Conservation (phyloP, 2,329 filamentous ascomycete species). For the Neophaeococcomyces aloes region DNA sequence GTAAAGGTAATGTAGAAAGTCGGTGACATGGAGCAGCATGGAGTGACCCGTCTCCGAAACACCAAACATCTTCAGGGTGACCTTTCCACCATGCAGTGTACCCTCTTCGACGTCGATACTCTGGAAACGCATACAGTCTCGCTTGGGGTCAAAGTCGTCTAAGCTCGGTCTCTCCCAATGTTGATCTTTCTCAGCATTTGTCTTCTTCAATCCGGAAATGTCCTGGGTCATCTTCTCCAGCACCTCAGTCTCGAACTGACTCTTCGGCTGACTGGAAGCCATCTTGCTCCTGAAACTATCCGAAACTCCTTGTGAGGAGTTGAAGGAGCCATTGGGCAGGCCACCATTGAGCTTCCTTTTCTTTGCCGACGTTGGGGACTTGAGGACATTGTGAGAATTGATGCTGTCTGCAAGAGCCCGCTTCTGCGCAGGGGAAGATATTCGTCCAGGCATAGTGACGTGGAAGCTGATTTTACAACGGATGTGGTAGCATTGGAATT, state of each 20-base stretch:
- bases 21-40: slow-evolving; percentile 85
- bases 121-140: slow-evolving; percentile 74
- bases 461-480: background rate
- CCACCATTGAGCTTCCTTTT: slow-evolving; percentile 66
- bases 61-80: slow-evolving; percentile 84
- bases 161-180: slow-evolving; percentile 66
- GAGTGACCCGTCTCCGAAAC: slow-evolving; percentile 83
- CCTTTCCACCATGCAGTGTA: slow-evolving; percentile 61
- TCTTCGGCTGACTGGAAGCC: slow-evolving; percentile 71
- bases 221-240: slow-evolving; percentile 94
- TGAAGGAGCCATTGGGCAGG: slow-evolving; percentile 43
- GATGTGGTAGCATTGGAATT: too few species aligned
- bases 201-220: slow-evolving; percentile 72
- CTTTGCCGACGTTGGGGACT: slow-evolving; percentile 52
- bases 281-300: slow-evolving; percentile 44
- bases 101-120: slow-evolving; percentile 94
- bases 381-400: slow-evolving; percentile 50
- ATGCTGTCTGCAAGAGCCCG: slow-evolving; percentile 60
- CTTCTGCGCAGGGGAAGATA: slow-evolving; percentile 45
- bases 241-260: slow-evolving; percentile 84
- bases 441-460: slow-evolving; percentile 15
- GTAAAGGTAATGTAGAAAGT: slow-evolving; percentile 94
- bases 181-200: slow-evolving; percentile 86
- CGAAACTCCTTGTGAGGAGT: slow-evolving; percentile 52
- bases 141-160: slow-evolving; percentile 50